A percentile compares a stretch with the other conserved stretches of the same genome.
These are phyloP conservation scores for Suhomyces maxii DNA, from an alignment of 1,139 yeast species.

Conservation along the genomic window DNA sequence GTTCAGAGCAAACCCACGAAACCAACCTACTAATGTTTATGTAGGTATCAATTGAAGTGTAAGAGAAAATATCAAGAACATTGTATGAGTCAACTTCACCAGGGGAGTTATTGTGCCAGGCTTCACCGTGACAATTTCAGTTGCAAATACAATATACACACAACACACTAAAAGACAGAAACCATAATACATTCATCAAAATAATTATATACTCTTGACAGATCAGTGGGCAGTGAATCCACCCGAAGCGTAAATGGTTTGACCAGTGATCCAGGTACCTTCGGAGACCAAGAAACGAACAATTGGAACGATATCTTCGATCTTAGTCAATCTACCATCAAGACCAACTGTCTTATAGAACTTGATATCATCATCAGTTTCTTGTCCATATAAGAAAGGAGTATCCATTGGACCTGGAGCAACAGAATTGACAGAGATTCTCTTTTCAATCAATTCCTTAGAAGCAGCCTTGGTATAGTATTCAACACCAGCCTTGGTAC, in stretches of 20 bases:
- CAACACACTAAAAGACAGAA: neutral
- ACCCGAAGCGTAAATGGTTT: conserved; percentile 63
- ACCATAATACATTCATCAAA: neutral
- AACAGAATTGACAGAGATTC: conserved; percentile 56
- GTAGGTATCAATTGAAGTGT: too few species aligned
- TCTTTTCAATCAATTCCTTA: conserved; percentile 51
- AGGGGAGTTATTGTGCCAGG: too few species aligned
- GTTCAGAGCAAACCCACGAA: neutral
- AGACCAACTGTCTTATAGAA: conserved; percentile 54
- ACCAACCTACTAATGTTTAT: too few species aligned
- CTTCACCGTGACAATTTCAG: neutral
- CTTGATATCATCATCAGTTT: conserved; percentile 50
- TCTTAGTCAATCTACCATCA: conserved; percentile 54
- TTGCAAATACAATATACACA: neutral
- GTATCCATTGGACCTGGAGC: conserved; percentile 79
- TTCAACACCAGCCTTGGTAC: conserved; percentile 63
- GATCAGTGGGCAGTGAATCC: conserved; percentile 60
- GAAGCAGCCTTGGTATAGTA: conserved; percentile 57
- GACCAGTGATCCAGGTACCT: conserved; percentile 72
- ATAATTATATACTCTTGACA: neutral
- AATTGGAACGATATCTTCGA: conserved; percentile 64
- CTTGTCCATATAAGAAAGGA: conserved; percentile 65
- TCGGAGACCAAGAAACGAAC: conserved; percentile 60
- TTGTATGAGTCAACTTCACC: too few species aligned
- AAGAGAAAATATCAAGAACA: too few species aligned